Percentiles rank a stretch among this genome's conserved stretches.
Conservation (phyloP, 768 basidiomycete species). For the Chalciporus piperatus region DNA sequence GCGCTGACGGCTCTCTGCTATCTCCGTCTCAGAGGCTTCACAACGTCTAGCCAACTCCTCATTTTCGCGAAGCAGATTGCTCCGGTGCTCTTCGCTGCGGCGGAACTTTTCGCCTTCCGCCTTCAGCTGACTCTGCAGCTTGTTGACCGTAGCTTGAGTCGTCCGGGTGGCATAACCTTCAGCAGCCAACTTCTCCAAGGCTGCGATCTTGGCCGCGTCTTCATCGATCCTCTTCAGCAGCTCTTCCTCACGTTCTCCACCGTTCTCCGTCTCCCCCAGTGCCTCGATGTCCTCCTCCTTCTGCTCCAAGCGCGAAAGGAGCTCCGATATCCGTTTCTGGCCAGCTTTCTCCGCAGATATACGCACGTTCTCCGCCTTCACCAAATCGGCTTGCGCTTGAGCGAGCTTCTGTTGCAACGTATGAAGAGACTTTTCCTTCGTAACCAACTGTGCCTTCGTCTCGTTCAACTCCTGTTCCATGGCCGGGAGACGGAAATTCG, state of each 20-base stretch:
- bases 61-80: conserved; percentile 52
- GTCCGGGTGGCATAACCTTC: conserved; percentile 35
- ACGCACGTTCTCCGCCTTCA: conserved; percentile 58
- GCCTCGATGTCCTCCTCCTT: conserved; percentile 59
- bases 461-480: conserved; percentile 59
- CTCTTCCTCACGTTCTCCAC: conserved; percentile 55
- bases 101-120: conserved; percentile 40
- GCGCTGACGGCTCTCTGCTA: conserved; percentile 22
- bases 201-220: conserved; percentile 63
- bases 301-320: conserved; percentile 46
- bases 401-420: conserved; percentile 46
- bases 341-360: conserved; percentile 50
- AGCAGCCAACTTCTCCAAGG: conserved; percentile 49
- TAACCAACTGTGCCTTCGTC: conserved; percentile 39
- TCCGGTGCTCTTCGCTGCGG: conserved; percentile 41
- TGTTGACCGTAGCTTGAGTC: conserved; percentile 37
- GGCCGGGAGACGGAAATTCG: conserved; percentile 45
- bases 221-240: conserved; percentile 67
- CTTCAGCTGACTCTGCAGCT: conserved; percentile 39
- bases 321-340: conserved; percentile 41
- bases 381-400: conserved; percentile 45
- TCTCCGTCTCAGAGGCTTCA: conserved; percentile 35
- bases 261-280: conserved; percentile 37
- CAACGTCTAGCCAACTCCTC: conserved; percentile 47
- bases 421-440: conserved; percentile 45